Percentiles rank a stretch among this genome's conserved stretches.
Conservation (phyloP, 192 early-diverging fungal species). For the Rhizoclosmatium sp. region DNA sequence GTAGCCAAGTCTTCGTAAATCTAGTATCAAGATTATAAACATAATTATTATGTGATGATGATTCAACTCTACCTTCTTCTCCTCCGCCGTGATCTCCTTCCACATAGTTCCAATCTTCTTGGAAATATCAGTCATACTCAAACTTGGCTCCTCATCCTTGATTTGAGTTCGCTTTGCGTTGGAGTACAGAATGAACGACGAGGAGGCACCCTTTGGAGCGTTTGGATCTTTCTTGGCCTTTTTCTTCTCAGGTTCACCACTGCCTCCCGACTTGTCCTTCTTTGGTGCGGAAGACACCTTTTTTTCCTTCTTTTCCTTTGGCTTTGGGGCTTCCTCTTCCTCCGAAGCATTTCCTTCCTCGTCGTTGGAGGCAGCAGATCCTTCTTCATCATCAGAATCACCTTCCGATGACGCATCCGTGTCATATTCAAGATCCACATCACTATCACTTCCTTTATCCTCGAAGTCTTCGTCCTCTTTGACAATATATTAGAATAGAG, state of each 20-base stretch:
- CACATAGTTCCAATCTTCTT: conserved; percentile 79
- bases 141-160: conserved; percentile 75
- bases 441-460: conserved; percentile 38
- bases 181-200: conserved; percentile 88
- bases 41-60: neutral
- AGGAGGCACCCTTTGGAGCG: conserved; percentile 84
- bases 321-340: neutral
- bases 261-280: neutral
- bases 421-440: conserved; percentile 37
- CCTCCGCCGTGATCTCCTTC: conserved; percentile 61
- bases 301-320: conserved; percentile 6
- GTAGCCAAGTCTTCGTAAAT: conserved; percentile 53
- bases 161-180: conserved; percentile 77
- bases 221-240: conserved; percentile 80
- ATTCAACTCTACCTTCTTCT: conserved; percentile 58
- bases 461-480: conserved; percentile 43
- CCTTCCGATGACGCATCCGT: conserved; percentile 30
- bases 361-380: conserved; percentile 10
- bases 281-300: neutral
- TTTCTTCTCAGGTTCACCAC: conserved; percentile 52
- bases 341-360: conserved; percentile 27
- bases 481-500: neutral
- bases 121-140: conserved; percentile 59
- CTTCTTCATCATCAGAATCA: conserved; percentile 33
- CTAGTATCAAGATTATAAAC: conserved; percentile 23